These are phyloP conservation scores for Lactarius psammicola DNA, from an alignment of 768 basidiomycete genomes.

Conservation along the genomic window DNA sequence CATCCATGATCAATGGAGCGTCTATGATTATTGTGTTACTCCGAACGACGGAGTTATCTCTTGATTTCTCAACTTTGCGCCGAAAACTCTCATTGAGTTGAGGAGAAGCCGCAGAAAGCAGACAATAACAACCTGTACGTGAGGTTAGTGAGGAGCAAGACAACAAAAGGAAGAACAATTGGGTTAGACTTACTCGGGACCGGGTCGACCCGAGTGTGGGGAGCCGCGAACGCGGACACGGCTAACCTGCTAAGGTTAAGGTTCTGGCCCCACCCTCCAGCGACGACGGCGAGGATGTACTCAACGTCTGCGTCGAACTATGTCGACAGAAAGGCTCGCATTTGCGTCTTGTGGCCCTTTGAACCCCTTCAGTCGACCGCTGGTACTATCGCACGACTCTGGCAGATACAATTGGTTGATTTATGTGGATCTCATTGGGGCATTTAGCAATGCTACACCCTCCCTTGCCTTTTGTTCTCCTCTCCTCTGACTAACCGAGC, in stretches of 20 bases:
- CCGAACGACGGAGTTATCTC: neutral
- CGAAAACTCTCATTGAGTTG: neutral
- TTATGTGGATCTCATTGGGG: neutral
- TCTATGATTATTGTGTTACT: neutral
- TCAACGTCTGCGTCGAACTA: neutral
- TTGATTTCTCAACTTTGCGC: neutral
- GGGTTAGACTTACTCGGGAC: too few relatives aligned
- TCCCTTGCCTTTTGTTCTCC: neutral
- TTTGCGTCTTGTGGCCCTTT: neutral
- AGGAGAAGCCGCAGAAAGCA: neutral
- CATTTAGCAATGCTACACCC: neutral
- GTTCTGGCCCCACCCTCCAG: neutral
- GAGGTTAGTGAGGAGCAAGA: neutral
- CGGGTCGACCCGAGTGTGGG: neutral
- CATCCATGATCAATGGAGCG: too few relatives aligned
- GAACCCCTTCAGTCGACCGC: neutral
- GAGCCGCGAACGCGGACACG: constrained; percentile 1
- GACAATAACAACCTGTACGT: neutral
- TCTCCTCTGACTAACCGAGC: neutral
- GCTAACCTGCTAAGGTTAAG: neutral
- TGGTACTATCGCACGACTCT: neutral
- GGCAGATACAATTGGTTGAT: neutral
- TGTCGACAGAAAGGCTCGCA: neutral
- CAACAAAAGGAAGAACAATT: neutral
- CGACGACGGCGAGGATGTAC: neutral